Percentiles rank a stretch among this genome's conserved stretches.
Conservation (phyloP, 2,329 filamentous ascomycete species). For the Plectosphaerella plurivora region DNA sequence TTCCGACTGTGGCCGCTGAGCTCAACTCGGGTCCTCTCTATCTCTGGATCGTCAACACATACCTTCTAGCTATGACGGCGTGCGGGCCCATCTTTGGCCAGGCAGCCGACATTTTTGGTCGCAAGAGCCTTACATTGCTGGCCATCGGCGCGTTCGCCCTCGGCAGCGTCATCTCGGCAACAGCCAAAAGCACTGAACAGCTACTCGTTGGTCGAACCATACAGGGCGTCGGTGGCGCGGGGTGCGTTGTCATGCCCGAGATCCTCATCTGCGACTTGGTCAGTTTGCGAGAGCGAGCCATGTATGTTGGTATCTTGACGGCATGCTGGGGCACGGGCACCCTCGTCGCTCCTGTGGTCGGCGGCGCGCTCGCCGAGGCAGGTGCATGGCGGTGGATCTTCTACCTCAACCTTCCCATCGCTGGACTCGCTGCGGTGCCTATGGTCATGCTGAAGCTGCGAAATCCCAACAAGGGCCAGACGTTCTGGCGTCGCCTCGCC, state of each 20-base stretch:
- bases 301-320: conserved; percentile 27
- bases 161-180: conserved; percentile 16
- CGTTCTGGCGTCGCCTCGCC: conserved; percentile 9
- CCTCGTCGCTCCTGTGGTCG: conserved; percentile 26
- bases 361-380: conserved; percentile 17
- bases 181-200: conserved; percentile 18
- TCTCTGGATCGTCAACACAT: conserved; percentile 16
- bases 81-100: conserved; percentile 18
- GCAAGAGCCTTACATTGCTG: conserved; percentile 13
- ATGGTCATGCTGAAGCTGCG: conserved; percentile 17
- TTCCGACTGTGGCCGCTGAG: conserved; percentile 17
- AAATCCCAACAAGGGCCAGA: conserved; percentile 9
- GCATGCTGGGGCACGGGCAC: conserved; percentile 27
- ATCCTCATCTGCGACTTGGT: conserved; percentile 37
- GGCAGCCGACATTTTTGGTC: conserved; percentile 18
- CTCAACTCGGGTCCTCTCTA: conserved; percentile 14
- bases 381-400: conserved; percentile 40
- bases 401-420: conserved; percentile 32
- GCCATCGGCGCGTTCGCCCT: conserved; percentile 14
- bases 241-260: conserved; percentile 14
- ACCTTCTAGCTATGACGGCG: conserved; percentile 8
- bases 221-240: conserved; percentile 32
- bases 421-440: conserved; percentile 12
- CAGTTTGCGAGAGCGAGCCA: conserved; percentile 38
- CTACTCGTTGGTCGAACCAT: conserved; percentile 39